Evolutionary conservation across 805 yeast genomes (phyloP).

Genomic region (Saccharomycopsis fermentans): DNA sequence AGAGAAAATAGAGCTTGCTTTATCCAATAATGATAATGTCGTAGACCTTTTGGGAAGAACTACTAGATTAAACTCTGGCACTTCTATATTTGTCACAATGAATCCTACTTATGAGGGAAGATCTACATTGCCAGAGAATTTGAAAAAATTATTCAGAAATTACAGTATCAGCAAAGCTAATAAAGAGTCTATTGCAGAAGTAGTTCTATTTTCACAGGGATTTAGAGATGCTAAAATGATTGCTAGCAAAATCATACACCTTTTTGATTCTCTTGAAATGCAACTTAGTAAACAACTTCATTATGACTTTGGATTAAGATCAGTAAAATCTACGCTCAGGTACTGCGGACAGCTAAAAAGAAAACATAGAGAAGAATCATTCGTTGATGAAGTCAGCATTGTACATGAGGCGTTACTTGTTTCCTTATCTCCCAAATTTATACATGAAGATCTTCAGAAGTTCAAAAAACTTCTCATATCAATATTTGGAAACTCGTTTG

Average conservation of each 20-base stretch:
- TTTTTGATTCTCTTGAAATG: conserved; percentile 38
- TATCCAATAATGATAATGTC: conserved; percentile 22
- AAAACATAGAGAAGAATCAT: conserved; percentile 10
- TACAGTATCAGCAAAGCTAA: conserved; percentile 73
- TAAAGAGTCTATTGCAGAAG: conserved; percentile 53
- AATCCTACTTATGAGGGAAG: conserved; percentile 87
- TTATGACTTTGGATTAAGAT: conserved; percentile 85
- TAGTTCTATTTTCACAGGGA: conserved; percentile 64
- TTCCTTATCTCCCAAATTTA: conserved; percentile 59
- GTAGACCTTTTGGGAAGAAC: conserved; percentile 36
- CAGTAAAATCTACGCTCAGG: conserved; percentile 57
- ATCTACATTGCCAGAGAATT: conserved; percentile 71
- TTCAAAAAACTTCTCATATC: conserved; percentile 24
- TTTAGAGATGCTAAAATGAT: conserved; percentile 39
- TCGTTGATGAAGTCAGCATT: conserved; percentile 25
- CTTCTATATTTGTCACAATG: conserved; percentile 83
- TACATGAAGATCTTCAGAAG: conserved; percentile 38
- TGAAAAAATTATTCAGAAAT: conserved; percentile 67
- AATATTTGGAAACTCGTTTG: conserved; percentile 24
- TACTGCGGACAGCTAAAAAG: conserved; percentile 45
- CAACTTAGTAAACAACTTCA: conserved; percentile 49
- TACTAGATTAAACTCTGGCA: conserved; percentile 32
- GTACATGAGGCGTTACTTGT: conserved; percentile 47
- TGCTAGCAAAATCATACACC: conserved; percentile 41
- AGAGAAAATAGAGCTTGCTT: conserved; percentile 54